These are phyloP conservation scores for Venturia pyrina DNA, from an alignment of 2,329 filamentous ascomycete species.

Conservation along the genomic window DNA sequence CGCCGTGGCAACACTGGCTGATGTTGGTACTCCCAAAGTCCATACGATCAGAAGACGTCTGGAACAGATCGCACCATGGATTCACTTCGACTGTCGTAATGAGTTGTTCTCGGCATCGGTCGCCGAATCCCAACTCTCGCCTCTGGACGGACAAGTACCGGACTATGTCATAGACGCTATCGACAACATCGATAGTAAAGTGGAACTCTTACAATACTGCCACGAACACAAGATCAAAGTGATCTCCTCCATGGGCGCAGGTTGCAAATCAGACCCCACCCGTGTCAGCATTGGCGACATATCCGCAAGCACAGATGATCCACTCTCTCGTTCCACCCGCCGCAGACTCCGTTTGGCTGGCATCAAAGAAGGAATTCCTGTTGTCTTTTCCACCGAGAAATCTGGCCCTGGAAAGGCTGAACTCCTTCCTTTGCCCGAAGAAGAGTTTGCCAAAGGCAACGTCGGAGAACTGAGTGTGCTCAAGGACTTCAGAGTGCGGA, in stretches of 20 bases:
- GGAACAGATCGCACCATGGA: conserved; percentile 85
- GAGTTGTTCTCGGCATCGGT: conserved; percentile 59
- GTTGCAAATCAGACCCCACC: conserved; percentile 81
- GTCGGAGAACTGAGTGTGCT: conserved; percentile 82
- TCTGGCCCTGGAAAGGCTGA: conserved; percentile 84
- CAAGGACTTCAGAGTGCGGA: conserved; percentile 88
- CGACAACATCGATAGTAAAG: conserved; percentile 96
- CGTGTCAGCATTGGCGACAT: conserved; percentile 87
- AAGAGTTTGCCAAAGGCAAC: conserved; percentile 76
- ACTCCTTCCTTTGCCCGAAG: conserved; percentile 74
- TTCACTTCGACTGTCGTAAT: conserved; percentile 73
- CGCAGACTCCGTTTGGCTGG: conserved; percentile 67
- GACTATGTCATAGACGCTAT: conserved; percentile 96
- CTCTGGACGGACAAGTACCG: conserved; percentile 58
- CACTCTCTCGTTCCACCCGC: conserved; percentile 74
- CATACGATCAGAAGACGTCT: conserved; percentile 69
- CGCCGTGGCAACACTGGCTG: conserved; percentile 83
- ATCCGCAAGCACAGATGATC: conserved; percentile 75
- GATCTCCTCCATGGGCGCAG: conserved; percentile 92
- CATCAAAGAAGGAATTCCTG: conserved; percentile 75
- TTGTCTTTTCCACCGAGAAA: conserved; percentile 88
- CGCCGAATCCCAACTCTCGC: conserved; percentile 56
- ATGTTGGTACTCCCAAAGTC: conserved; percentile 90
- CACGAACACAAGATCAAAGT: conserved; percentile 66
- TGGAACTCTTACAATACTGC: conserved; percentile 81